Conservation (phyloP, 345 rosid genomes). For the Citrus reticulata region DNA sequence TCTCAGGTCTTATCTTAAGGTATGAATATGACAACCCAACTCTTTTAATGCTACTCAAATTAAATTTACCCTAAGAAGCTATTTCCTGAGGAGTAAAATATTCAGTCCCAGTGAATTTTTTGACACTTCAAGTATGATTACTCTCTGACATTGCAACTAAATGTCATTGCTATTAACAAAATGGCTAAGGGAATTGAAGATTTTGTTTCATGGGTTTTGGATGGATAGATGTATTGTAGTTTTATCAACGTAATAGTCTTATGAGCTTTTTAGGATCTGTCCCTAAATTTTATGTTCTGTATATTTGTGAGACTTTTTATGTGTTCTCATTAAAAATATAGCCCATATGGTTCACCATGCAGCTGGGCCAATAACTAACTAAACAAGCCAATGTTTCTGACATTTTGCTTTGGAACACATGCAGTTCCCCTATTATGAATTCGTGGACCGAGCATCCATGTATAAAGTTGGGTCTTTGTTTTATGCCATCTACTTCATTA, state of each 20-base stretch:
- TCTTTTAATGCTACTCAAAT: neutral
- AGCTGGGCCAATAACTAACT: neutral
- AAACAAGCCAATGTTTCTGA: conserved; percentile 8
- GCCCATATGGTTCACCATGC: neutral
- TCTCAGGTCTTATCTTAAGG: neutral
- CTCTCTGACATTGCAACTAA: neutral
- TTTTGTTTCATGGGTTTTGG: neutral
- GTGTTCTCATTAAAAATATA: neutral
- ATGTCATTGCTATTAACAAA: neutral
- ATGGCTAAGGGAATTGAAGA: neutral
- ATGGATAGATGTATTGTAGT: neutral
- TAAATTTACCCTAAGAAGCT: neutral
- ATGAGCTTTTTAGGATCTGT: neutral
- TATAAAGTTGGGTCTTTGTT: conserved; percentile 93
- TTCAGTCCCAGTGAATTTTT: neutral
- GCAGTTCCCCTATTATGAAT: conserved; percentile 97
- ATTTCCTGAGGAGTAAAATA: neutral
- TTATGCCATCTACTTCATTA: conserved; percentile 92
- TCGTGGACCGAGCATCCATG: conserved; percentile 94
- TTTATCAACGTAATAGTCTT: neutral
- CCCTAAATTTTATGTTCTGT: neutral
- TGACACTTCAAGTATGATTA: neutral
- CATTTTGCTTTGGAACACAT: conserved; percentile 20
- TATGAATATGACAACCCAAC: neutral
- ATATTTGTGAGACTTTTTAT: neutral